These are phyloP conservation scores for Graphilbum ipis-grandicollis DNA, from an alignment of 2,329 filamentous ascomycete species.

Conservation along the genomic window DNA sequence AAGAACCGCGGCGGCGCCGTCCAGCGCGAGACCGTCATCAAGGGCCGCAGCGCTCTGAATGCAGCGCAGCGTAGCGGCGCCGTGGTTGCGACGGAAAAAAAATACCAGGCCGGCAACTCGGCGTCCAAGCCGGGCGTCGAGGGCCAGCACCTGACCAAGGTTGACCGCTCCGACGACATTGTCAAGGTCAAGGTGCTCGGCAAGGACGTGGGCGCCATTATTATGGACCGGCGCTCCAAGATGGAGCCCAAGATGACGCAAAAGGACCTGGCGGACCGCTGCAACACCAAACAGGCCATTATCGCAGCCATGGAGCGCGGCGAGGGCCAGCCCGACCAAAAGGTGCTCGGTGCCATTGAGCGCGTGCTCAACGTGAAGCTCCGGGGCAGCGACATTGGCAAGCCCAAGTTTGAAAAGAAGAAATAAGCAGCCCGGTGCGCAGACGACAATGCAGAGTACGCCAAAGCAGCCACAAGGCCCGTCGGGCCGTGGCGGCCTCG, in stretches of 20 bases:
- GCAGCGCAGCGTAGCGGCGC: constrained; percentile 69
- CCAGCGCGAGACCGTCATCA: constrained; percentile 73
- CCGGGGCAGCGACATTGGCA: constrained; percentile 69
- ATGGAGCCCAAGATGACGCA: constrained; percentile 93
- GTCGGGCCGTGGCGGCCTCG: too few relatives aligned
- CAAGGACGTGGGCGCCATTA: constrained; percentile 62
- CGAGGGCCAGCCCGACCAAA: constrained; percentile 63
- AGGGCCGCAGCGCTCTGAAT: constrained; percentile 69
- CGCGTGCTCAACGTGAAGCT: constrained; percentile 76
- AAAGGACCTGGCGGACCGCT: constrained; percentile 70
- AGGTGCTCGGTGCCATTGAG: constrained; percentile 64
- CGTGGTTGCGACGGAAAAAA: constrained; percentile 81
- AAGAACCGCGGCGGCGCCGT: constrained; percentile 51
- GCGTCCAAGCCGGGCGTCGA: constrained; percentile 42
- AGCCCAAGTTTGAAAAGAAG: constrained; percentile 50
- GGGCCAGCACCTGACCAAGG: constrained; percentile 92
- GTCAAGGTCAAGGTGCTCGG: constrained; percentile 91
- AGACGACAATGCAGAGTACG: too few relatives aligned
- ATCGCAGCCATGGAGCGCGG: constrained; percentile 78
- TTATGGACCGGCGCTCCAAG: constrained; percentile 60
- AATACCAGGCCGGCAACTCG: constrained; percentile 58
- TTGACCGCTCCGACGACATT: constrained; percentile 93
- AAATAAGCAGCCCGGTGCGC: constrained; percentile 9
- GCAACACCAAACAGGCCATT: constrained; percentile 67
- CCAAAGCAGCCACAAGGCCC: too few relatives aligned